phyloP scores from a whole-genome alignment of 2,329 filamentous ascomycete species.

The Colletotrichum sojae region DNA sequence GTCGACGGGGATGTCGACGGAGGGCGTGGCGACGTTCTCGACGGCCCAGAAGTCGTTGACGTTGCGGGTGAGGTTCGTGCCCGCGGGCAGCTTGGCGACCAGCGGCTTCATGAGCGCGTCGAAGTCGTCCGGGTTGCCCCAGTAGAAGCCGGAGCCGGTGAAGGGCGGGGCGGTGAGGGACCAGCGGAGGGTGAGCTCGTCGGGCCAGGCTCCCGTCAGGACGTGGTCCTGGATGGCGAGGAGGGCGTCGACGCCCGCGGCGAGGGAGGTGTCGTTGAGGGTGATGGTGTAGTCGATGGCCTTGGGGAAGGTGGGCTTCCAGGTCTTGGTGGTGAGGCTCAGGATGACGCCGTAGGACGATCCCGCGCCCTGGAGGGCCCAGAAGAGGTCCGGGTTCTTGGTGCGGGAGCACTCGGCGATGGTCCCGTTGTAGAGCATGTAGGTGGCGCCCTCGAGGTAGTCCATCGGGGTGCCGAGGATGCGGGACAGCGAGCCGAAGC shows the following conservation, averaged over 20 bases:
- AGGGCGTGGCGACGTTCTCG: slow-evolving; percentile 39
- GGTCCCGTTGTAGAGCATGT: slow-evolving; percentile 43
- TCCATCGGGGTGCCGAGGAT: slow-evolving; percentile 41
- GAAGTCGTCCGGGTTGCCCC: slow-evolving; percentile 39
- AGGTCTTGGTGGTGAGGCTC: slow-evolving; percentile 36
- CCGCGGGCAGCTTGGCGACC: slow-evolving; percentile 28
- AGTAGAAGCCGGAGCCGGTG: slow-evolving; percentile 40
- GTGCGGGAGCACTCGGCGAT: slow-evolving; percentile 34
- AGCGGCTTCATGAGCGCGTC: slow-evolving; percentile 37
- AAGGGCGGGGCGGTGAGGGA: slow-evolving; percentile 31
- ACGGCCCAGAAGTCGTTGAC: slow-evolving; percentile 39
- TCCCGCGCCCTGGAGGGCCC: slow-evolving; percentile 41
- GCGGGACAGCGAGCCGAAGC: slow-evolving; percentile 39
- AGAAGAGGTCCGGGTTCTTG: slow-evolving; percentile 41
- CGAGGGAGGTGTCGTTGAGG: slow-evolving; percentile 29
- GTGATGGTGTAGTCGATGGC: slow-evolving; percentile 39
- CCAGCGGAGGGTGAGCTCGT: slow-evolving; percentile 40
- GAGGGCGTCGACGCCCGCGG: slow-evolving; percentile 30
- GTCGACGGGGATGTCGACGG: slow-evolving; percentile 31
- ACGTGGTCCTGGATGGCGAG: slow-evolving; percentile 38
- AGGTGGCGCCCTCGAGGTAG: slow-evolving; percentile 34
- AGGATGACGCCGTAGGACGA: slow-evolving; percentile 40
- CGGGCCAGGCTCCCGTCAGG: slow-evolving; percentile 35
- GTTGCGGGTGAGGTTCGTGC: slow-evolving; percentile 34
- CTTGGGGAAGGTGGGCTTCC: slow-evolving; percentile 26